Base-by-base conservation (phyloP, 2,329 filamentous ascomycete genomes). In the Grosmannia huntii region DNA sequence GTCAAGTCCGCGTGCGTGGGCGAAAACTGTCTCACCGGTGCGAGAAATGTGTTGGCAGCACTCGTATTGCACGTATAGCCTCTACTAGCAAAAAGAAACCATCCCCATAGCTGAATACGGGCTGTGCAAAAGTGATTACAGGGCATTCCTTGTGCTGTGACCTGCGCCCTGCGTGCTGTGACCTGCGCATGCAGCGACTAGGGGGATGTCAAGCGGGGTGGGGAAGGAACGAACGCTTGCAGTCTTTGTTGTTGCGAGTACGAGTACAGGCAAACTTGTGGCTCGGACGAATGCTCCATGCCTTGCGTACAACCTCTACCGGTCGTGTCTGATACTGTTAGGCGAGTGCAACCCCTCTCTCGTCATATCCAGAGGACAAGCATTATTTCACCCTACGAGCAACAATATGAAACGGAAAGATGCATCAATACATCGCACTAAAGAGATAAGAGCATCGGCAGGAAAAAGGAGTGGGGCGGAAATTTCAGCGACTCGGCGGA, bases 131-230 rank as follows among this genome's bases (percentile, higher is more conserved):
- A 48, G 28, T 38, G 27, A 54, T 54, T 54, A 44, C 52, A 54
- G 36, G 33, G 38, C 31, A 23, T 27, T 10, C 11, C 21, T 38
- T 55, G 53, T 55, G 53, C 53, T 55, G 36, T 55, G 25, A 31
- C 38, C 38, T 55, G 38, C 53, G 25, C 53, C 36, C 46, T 55
- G 53, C 53, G 53, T 55, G 53, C 53, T 55, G 53, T 38, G 38
- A 48, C 38, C 38, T 55, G 53, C 53, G 53, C 53, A 27, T 55
- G 53, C 25, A 33, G 53, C 38, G 3, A 54, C 41, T 27, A 38
- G 33, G 53, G 11, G 33, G 10, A 36, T 53, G 14, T 38, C 31
- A 23, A 31, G 3, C 50, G 14, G 50, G 21, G 31, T 38, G 51
- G 51, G n/a, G 33, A 53, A 31, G 27, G 11, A 21, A 53, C n/a